Percentiles rank a stretch among this genome's conserved stretches.
Evolutionary conservation across 1,139 yeast species (phyloP).

Genomic region (Saccharomyces pastorianus): DNA sequence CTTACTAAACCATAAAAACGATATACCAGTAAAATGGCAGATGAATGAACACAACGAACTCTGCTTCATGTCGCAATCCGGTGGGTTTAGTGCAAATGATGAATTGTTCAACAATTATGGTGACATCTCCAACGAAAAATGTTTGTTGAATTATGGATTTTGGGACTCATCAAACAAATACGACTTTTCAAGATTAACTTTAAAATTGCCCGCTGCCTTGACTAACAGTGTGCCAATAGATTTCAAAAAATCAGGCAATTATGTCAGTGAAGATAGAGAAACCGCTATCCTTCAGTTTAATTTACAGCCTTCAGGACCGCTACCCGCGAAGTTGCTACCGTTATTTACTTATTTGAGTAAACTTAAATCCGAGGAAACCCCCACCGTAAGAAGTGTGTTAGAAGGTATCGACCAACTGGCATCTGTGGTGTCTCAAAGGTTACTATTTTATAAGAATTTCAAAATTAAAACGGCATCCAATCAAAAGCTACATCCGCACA

Average conservation of each 20-base stretch:
- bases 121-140: conserved; percentile 73
- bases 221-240: conserved; percentile 13
- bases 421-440: conserved; percentile 43
- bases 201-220: conserved; percentile 39
- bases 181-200: conserved; percentile 55
- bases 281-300: background rate
- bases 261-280: background rate
- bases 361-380: conserved; percentile 21
- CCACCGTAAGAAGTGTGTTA: conserved; percentile 29
- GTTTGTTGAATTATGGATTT: conserved; percentile 54
- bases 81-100: conserved; percentile 18
- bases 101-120: conserved; percentile 80
- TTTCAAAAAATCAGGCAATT: conserved; percentile 16
- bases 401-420: conserved; percentile 40
- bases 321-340: conserved; percentile 28
- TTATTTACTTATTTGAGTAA: conserved; percentile 29
- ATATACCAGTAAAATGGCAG: conserved; percentile 60
- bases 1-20: conserved; percentile 61
- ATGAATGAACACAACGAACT: background rate
- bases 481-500: conserved; percentile 8
- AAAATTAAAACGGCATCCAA: conserved; percentile 12
- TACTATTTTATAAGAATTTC: conserved; percentile 25
- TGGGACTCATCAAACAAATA: conserved; percentile 44
- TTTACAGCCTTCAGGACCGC: conserved; percentile 7
- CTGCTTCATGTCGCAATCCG: background rate